Base-by-base conservation (phyloP, 208 protist species). In the Leishmania aethiopica region DNA sequence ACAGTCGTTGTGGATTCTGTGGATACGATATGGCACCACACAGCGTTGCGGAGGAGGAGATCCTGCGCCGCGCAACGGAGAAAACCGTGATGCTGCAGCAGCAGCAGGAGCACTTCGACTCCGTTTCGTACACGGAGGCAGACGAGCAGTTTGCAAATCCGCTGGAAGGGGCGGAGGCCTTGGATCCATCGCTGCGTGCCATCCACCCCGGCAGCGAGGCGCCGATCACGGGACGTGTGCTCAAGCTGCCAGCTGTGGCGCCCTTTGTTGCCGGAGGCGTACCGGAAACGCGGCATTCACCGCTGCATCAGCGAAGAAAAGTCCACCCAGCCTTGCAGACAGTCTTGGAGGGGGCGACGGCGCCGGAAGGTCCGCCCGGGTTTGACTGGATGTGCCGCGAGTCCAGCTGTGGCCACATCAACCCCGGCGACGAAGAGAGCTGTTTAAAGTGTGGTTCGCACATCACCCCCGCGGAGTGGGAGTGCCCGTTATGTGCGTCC, bases 301-400 rank as follows among this genome's bases (percentile, higher is more conserved):
- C 1, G 13, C 49, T 89, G 64, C 59, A 80, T 35, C 75, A 60
- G 4, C 71, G 77, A 15, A 17, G 32, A 25, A 74, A 70, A 19
- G 4, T 25, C 2, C 67, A 53, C 69, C 3, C 74, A 2, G 51
- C 55, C 11, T 15, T 47, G 67, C 28, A 28, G 74, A 62, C 60
- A 4, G 78, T 84, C 37, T 25, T 28, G 35, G 49, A 84, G 51
- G 80, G 53, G 47, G 35, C n/a, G 35, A 66, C 53, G 4, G 75
- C 66, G 22, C 90, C 92, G 6, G 47, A 81, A 5, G 91, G 93
- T 2, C 93, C 93, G 37, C 92, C 93, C 1, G 92, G 93, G 35
- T 96, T 96, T 78, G 94, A 97, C 85, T 97, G 94, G 93, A 96
- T 96, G 93, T 97, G 94, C 83, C 86, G 94, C 42, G 83, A 87